phyloP scores from a whole-genome alignment of 352 stramenopile genomes.

The Pythium oligandrum region DNA sequence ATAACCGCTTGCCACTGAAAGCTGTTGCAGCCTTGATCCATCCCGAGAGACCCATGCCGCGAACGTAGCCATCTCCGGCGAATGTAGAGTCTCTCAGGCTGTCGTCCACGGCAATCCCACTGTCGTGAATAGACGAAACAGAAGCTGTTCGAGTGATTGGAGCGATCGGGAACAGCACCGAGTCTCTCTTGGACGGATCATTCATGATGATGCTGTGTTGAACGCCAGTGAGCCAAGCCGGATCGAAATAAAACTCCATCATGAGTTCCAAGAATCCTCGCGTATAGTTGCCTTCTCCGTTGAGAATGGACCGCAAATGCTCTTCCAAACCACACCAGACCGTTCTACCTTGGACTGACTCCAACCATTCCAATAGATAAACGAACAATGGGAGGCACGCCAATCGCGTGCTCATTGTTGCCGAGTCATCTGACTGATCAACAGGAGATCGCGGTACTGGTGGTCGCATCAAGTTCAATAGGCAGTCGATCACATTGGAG shows the following conservation, averaged over 20 bases:
- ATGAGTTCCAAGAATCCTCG: slow-evolving; percentile 73
- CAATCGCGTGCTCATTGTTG: slow-evolving; percentile 20
- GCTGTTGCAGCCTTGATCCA: slow-evolving; percentile 70
- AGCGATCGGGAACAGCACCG: slow-evolving; percentile 63
- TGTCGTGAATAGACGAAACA: slow-evolving; percentile 34
- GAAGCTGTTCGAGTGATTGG: slow-evolving; percentile 21
- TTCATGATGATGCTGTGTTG: slow-evolving; percentile 86
- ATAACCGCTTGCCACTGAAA: slow-evolving; percentile 58
- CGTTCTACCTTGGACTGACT: slow-evolving; percentile 75
- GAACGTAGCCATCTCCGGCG: slow-evolving; percentile 1
- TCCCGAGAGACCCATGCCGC: slow-evolving; percentile 32
- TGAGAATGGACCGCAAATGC: slow-evolving; percentile 61
- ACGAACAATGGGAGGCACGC: slow-evolving; percentile 64
- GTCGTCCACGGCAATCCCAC: slow-evolving; percentile 32
- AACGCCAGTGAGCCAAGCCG: slow-evolving; percentile 43
- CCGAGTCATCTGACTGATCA: not conserved
- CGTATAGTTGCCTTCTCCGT: slow-evolving; percentile 66
- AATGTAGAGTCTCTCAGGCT: slow-evolving; percentile 14
- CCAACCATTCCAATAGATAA: slow-evolving; percentile 73
- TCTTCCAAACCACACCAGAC: slow-evolving; percentile 85
- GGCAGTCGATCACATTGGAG: slow-evolving; percentile 70
- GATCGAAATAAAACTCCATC: slow-evolving; percentile 85
- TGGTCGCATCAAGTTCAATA: slow-evolving; percentile 52
- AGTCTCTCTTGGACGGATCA: slow-evolving; percentile 71
- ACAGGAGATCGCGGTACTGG: no score